These are phyloP conservation scores for Dactylis glomerata DNA, from an alignment of 176 grass and related monocot genomes.

Conservation along the genomic window DNA sequence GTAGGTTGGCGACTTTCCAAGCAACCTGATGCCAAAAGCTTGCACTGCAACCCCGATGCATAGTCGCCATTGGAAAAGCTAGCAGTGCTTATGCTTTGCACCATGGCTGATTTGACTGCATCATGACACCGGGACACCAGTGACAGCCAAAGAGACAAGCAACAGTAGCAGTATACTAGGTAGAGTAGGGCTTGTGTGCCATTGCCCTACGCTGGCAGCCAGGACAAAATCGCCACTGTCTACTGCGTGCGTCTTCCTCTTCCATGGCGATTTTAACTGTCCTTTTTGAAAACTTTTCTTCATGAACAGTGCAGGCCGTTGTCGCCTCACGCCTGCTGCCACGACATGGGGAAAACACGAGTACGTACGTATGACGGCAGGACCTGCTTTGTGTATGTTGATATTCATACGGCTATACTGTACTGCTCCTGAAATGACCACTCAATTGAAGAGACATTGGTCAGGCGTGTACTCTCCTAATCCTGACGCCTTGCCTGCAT, in stretches of 20 bases:
- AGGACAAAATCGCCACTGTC: background rate
- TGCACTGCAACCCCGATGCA: background rate
- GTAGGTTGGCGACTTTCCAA: background rate
- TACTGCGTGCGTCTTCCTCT: background rate
- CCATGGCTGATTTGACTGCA: conserved; percentile 22
- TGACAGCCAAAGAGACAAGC: background rate
- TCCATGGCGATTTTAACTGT: background rate
- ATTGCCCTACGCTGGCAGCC: background rate
- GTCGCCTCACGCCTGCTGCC: background rate
- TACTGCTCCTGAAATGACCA: background rate
- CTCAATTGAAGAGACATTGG: background rate
- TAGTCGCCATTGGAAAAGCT: background rate
- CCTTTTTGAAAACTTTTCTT: background rate
- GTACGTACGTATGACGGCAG: background rate
- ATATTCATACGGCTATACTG: background rate
- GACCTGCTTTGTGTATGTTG: background rate
- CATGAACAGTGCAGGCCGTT: background rate
- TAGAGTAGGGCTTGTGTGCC: background rate
- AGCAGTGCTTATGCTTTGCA: background rate
- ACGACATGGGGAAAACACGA: too few relatives aligned
- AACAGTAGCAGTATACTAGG: background rate
- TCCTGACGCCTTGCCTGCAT: background rate
- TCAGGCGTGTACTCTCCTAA: background rate
- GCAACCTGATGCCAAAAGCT: background rate
- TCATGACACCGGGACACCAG: conserved; percentile 8